Evolutionary conservation across 1,284 basidiomycete species (phyloP), one percentile per base, ranked within the genome.

Genomic region (Malassezia slooffiae): DNA sequence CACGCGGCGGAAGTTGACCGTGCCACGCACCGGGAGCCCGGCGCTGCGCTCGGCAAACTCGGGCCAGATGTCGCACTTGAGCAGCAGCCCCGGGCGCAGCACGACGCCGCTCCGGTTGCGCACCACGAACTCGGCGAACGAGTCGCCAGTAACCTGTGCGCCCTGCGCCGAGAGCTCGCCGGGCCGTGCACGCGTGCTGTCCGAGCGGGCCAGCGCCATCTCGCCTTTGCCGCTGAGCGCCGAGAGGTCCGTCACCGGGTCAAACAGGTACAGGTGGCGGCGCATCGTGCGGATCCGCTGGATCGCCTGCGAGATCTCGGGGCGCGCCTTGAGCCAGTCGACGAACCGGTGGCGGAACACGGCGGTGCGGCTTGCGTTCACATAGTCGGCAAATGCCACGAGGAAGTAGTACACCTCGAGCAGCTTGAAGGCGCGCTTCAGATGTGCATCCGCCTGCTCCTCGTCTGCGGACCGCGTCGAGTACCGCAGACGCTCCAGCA

Each of bases 1-100:
- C 22, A 96, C 80, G 47, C 83, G 82, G 41, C 91, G 79, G 75
- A 96, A 96, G 66, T 96, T 96, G 71, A 88, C 83, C 1, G 87
- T 88, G 8, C 93, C 93, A 1, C 86, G 81, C 34, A 97, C 58
- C 7, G 54, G 54, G 4, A 56, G 34, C 15, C 55, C 57, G 2
- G 42, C 53, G 19, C 55, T 54, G 12, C 47, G 39, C 30, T 57
- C 52, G 38, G 55, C 52, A 23, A 68, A 62, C 26, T 62, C 57
- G 28, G 55, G 54, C 67, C 67, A 70, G 24, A 70, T 55, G 38
- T 70, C 67, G 37, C 58, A 55, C 44, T 70, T 70, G 49, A 70
- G 56, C 27, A 70, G 38, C 7, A 60, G 60, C 15, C 55, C 54
- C 1, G 62, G 54, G n/a, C 65, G 59, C 40, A 70, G 41, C 7